Conservation (phyloP, 345 rosid species). For the Moringa oleifera region DNA sequence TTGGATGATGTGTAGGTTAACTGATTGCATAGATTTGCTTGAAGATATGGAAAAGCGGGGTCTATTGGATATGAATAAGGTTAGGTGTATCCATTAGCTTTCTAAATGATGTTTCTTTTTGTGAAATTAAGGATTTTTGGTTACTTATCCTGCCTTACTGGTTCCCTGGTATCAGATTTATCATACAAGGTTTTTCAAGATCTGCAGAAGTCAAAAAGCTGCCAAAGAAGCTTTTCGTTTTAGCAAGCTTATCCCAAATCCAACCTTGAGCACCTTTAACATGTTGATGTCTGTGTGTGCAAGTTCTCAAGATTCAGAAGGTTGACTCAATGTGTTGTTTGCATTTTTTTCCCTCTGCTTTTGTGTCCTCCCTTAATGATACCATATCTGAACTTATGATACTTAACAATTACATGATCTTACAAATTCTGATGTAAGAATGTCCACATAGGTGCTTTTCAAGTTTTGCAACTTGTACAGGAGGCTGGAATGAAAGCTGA, state of each 20-base stretch:
- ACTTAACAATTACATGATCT: background rate
- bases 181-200: slow-evolving; percentile 72
- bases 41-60: slow-evolving; percentile 65
- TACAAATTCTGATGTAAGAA: slow-evolving; percentile 18
- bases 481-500: slow-evolving; percentile 66
- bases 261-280: slow-evolving; percentile 90
- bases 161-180: slow-evolving; percentile 48
- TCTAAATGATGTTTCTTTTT: slow-evolving; percentile 9
- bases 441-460: slow-evolving; percentile 56
- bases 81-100: slow-evolving; percentile 16
- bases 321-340: slow-evolving; percentile 32
- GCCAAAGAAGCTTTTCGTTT: slow-evolving; percentile 83
- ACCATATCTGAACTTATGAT: background rate
- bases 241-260: slow-evolving; percentile 71
- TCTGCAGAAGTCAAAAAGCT: slow-evolving; percentile 66
- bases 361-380: slow-evolving; percentile 7
- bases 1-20: slow-evolving; percentile 40
- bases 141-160: slow-evolving; percentile 11
- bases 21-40: slow-evolving; percentile 67
- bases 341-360: background rate
- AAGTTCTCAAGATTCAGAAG: slow-evolving; percentile 65
- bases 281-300: slow-evolving; percentile 93
- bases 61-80: slow-evolving; percentile 80
- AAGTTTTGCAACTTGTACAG: slow-evolving; percentile 63
- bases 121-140: background rate